These are phyloP conservation scores for Paecilomyces formosus DNA, from an alignment of 2,329 filamentous ascomycete genomes.

Conservation along the genomic window DNA sequence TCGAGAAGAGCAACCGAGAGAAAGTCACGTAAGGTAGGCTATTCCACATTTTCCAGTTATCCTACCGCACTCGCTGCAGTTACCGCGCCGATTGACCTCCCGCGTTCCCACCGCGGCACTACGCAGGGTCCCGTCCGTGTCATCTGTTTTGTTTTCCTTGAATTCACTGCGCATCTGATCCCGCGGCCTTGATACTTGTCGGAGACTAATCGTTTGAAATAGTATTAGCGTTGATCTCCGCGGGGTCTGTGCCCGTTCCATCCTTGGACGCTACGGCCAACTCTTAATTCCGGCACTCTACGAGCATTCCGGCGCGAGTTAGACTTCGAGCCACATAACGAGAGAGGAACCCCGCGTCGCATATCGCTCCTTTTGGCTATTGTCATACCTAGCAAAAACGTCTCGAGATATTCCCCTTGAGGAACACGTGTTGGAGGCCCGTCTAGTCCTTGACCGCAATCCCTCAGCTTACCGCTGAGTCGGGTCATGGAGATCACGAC, in stretches of 20 bases:
- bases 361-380: background rate
- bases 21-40: background rate
- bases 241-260: background rate
- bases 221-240: background rate
- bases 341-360: background rate
- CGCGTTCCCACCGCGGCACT: background rate
- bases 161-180: background rate
- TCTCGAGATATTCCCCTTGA: background rate
- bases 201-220: background rate
- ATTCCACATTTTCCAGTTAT: background rate
- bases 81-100: background rate
- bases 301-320: background rate
- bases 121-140: background rate
- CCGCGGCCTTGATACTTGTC: background rate
- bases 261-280: background rate
- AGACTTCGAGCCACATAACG: background rate
- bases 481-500: slow-evolving; percentile 46
- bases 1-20: background rate
- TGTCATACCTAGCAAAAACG: background rate
- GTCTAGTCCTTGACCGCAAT: slow-evolving; percentile 24
- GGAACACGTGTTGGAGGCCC: slow-evolving; percentile 6
- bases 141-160: background rate
- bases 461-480: slow-evolving; percentile 23
- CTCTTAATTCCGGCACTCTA: background rate
- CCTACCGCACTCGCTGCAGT: background rate